phyloP scores from a whole-genome alignment of 345 rosid species.

The Abelmoschus esculentus region DNA sequence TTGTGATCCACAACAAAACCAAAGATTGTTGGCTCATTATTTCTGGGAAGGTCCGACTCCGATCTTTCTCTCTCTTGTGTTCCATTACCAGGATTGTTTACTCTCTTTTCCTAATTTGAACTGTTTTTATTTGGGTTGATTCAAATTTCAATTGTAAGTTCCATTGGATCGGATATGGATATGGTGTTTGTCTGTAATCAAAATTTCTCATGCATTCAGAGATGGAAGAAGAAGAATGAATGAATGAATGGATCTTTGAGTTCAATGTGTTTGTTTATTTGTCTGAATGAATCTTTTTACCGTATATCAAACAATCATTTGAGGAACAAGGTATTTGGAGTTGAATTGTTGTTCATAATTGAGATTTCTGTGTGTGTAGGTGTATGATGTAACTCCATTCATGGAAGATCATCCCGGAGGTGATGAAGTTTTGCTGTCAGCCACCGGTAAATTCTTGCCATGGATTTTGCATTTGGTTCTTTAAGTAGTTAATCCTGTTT shows the following conservation, averaged over 20 bases:
- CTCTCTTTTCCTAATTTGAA: neutral
- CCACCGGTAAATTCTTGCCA: constrained; percentile 43
- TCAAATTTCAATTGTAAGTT: neutral
- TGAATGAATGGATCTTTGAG: neutral
- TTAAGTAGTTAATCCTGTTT: neutral
- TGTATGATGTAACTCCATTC: constrained; percentile 85
- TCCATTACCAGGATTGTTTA: neutral
- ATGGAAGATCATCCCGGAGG: constrained; percentile 99
- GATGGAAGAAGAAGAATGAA: too few species aligned
- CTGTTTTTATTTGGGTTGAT: neutral
- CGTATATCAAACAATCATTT: neutral
- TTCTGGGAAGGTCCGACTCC: constrained; percentile 58
- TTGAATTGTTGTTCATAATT: neutral
- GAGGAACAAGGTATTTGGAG: too few species aligned
- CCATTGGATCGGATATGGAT: neutral
- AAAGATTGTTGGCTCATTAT: constrained; percentile 95
- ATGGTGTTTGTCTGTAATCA: neutral
- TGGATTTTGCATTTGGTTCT: neutral
- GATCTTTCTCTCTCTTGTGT: constrained; percentile 20
- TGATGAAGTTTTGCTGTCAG: constrained; percentile 82
- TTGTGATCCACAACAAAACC: constrained; percentile 60
- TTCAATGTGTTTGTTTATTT: too few species aligned
- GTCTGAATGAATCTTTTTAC: neutral
- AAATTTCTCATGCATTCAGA: too few species aligned
- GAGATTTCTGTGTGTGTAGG: constrained; percentile 33